Base-by-base conservation (phyloP, 2,329 filamentous ascomycete genomes). In the Xylaria sp. region DNA sequence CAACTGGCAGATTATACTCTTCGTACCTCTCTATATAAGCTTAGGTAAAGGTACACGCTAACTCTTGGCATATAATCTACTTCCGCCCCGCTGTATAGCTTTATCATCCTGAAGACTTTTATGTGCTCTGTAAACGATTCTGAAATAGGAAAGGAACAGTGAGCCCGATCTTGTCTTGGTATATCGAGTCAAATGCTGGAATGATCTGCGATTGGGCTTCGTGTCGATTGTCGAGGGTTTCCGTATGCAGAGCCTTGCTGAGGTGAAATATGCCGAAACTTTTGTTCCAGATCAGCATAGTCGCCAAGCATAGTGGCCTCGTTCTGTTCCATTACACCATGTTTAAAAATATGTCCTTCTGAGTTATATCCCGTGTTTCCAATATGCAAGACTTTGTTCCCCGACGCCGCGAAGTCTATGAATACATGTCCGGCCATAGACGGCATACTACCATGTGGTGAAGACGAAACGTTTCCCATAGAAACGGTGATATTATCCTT, bases 341-440 rank as follows among this genome's bases (percentile, higher is more conserved):
- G 18, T 2, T 64, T 13, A 23, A 64, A 64, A 33, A 48, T 28
- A 48, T 64, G 61, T 0, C 61, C 61, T 20, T 57, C 61, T 31
- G 52, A 64, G n/a, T 55, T 55, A 13, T 33, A 9, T 0, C 61
- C 61, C 2, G 28, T 20, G 13, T 64, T 55, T 18, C 61, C 61
- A 9, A 57, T 20, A 12, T 49, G 61, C 18, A 64, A 18, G 13
- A 64, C 20, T 56, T 48, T 56, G 18, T 64, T 57, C 20, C 59
- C 59, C 0, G 61, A 33, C 28, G 5, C 61, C 15, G 23, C 15
- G 10, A 64, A 64, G 51, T 49, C 51, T 10, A 18, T 48, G 15
- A 48, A 64, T 2, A 20, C 33, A 25, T 64, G 61, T 15, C 52
- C 61, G 1, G 61, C 41, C 51, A 64, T 56, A 10, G 1, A 15